A percentile compares a stretch with the other conserved stretches of the same genome.
Conservation (phyloP, 306 rosid genomes). For the Canavalia ensiformis region DNA sequence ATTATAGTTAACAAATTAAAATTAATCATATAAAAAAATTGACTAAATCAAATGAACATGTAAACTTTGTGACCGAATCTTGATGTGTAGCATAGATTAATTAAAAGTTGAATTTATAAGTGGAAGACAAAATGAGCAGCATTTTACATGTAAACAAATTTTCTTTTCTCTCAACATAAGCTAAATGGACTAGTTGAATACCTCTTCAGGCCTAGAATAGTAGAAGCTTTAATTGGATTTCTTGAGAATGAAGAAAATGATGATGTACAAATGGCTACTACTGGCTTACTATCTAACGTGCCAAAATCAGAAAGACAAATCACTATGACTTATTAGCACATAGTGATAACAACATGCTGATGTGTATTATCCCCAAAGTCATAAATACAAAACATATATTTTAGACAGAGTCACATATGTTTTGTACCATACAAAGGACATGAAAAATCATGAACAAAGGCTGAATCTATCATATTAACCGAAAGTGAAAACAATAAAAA, state of each 20-base stretch:
- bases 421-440: background rate
- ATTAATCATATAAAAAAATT: too few species aligned
- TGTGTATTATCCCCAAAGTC: background rate
- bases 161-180: conserved; percentile 86
- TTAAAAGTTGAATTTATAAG: too few species aligned
- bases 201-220: conserved; percentile 84
- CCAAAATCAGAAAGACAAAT: conserved; percentile 76
- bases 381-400: too few species aligned
- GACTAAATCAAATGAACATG: too few species aligned
- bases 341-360: background rate
- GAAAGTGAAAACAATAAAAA: conserved; percentile 19
- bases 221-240: conserved; percentile 84
- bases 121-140: too few species aligned
- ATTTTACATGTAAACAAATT: background rate
- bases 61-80: too few species aligned
- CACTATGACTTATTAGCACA: conserved; percentile 48
- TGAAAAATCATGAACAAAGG: background rate
- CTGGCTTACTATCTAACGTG: conserved; percentile 82
- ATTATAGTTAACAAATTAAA: too few species aligned
- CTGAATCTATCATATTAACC: too few species aligned
- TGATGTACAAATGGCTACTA: conserved; percentile 82
- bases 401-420: background rate
- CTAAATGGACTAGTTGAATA: conserved; percentile 83
- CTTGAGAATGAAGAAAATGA: conserved; percentile 70
- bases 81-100: too few species aligned